Evolutionary conservation across 805 yeast species (phyloP).

Genomic region (Kuraishia piskuri): DNA sequence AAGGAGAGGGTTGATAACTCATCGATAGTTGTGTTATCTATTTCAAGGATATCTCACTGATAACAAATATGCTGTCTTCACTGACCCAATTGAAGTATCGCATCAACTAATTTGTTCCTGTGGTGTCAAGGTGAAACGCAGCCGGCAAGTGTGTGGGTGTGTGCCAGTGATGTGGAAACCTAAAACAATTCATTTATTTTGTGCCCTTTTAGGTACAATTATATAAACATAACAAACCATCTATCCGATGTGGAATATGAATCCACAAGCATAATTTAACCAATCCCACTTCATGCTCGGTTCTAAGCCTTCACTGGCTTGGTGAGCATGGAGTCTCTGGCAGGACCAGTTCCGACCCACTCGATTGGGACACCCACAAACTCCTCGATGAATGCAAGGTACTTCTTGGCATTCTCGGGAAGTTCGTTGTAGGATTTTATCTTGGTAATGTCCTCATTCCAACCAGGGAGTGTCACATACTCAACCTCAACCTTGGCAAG

Average conservation of each 20-base stretch:
- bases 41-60: too few species aligned
- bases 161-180: too few species aligned
- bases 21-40: too few species aligned
- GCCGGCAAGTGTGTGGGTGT: too few species aligned
- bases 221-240: background rate
- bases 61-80: too few species aligned
- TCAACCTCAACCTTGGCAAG: conserved; percentile 89
- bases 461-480: conserved; percentile 88
- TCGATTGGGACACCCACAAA: conserved; percentile 76
- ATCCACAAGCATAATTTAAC: background rate
- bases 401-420: conserved; percentile 82
- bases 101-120: too few species aligned
- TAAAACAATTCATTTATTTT: too few species aligned
- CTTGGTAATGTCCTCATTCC: conserved; percentile 79
- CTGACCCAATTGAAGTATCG: too few species aligned
- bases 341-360: conserved; percentile 99
- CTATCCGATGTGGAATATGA: background rate
- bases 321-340: conserved; percentile 84
- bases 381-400: conserved; percentile 80
- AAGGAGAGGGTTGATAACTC: too few species aligned
- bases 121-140: too few species aligned
- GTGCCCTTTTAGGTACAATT: background rate
- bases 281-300: background rate
- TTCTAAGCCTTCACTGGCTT: conserved; percentile 21
- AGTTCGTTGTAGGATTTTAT: conserved; percentile 64